A percentile compares a stretch with the other conserved stretches of the same genome.
These are phyloP conservation scores for Aspergillus kassunensis DNA, from an alignment of 495 filamentous ascomycete species.

Conservation along the genomic window DNA sequence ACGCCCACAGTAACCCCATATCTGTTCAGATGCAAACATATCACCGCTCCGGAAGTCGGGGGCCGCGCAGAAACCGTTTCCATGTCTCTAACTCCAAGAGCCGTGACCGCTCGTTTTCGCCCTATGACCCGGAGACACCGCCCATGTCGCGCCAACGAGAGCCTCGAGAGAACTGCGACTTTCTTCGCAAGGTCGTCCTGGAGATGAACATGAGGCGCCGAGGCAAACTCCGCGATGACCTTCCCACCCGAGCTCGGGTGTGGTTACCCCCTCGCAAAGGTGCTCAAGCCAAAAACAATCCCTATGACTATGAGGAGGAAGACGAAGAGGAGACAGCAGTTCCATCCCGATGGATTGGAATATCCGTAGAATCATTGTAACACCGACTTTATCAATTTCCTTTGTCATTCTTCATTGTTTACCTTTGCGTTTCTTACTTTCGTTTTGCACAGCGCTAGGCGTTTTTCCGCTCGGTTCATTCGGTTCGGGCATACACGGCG, in stretches of 20 bases:
- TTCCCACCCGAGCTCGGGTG: constrained; percentile 76
- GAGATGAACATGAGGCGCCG: constrained; percentile 96
- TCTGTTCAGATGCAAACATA: constrained; percentile 90
- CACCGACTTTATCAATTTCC: constrained; percentile 4
- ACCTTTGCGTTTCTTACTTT: constrained; percentile 4
- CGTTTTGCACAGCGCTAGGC: constrained; percentile 22
- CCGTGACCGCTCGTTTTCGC: constrained; percentile 36
- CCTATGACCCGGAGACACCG: constrained; percentile 40
- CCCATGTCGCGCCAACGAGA: constrained; percentile 73
- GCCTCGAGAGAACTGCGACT: constrained; percentile 88
- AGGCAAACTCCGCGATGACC: constrained; percentile 83
- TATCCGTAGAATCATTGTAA: constrained; percentile 29
- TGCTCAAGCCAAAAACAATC: constrained; percentile 16
- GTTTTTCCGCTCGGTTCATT: too few relatives aligned
- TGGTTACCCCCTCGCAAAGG: constrained; percentile 80
- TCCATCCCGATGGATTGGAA: constrained; percentile 41
- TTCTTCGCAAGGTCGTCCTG: constrained; percentile 88
- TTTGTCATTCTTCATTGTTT: constrained; percentile 11
- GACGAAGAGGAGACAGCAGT: constrained; percentile 32
- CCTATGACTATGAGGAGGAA: constrained; percentile 31
- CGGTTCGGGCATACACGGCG: constrained; percentile 3
- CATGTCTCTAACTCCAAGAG: constrained; percentile 25
- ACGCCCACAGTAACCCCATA: constrained; percentile 54
- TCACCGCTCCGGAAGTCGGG: constrained; percentile 33
- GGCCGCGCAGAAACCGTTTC: constrained; percentile 33